Percentiles rank a stretch among this genome's conserved stretches.
phyloP scores from a whole-genome alignment of 2,329 filamentous ascomycete genomes.

The Geosmithia flava region DNA sequence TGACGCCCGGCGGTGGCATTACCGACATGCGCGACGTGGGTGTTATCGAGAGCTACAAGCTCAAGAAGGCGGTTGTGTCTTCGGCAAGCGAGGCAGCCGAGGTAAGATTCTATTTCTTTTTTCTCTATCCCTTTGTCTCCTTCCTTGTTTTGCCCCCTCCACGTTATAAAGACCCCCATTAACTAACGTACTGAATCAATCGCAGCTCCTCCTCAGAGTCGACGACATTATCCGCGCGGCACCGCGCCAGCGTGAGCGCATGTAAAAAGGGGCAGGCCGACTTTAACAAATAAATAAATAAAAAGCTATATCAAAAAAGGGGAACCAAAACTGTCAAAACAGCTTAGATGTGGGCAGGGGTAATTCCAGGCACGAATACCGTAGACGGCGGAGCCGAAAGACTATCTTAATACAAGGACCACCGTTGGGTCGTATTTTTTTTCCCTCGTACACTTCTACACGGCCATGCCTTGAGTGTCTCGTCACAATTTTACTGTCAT shows the following conservation, averaged over 20 bases:
- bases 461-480: too few relatives aligned
- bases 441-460: too few relatives aligned
- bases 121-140: neutral
- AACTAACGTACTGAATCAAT: neutral
- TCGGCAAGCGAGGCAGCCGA: slow-evolving; percentile 94
- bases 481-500: too few relatives aligned
- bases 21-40: slow-evolving; percentile 92
- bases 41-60: slow-evolving; percentile 95
- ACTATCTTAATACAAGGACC: neutral
- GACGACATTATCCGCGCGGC: slow-evolving; percentile 97
- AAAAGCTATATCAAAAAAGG: neutral
- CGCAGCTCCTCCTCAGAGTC: slow-evolving; percentile 74
- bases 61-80: slow-evolving; percentile 95
- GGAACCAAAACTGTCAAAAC: neutral
- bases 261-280: slow-evolving; percentile 15
- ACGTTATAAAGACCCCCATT: neutral
- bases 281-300: neutral
- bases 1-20: slow-evolving; percentile 82
- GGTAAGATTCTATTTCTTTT: slow-evolving; percentile 40
- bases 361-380: neutral
- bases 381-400: neutral
- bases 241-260: slow-evolving; percentile 44
- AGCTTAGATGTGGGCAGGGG: neutral
- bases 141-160: neutral
- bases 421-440: neutral